Evolutionary conservation across 2,329 filamentous ascomycete species (phyloP).

Genomic region (Xylaria sp.): DNA sequence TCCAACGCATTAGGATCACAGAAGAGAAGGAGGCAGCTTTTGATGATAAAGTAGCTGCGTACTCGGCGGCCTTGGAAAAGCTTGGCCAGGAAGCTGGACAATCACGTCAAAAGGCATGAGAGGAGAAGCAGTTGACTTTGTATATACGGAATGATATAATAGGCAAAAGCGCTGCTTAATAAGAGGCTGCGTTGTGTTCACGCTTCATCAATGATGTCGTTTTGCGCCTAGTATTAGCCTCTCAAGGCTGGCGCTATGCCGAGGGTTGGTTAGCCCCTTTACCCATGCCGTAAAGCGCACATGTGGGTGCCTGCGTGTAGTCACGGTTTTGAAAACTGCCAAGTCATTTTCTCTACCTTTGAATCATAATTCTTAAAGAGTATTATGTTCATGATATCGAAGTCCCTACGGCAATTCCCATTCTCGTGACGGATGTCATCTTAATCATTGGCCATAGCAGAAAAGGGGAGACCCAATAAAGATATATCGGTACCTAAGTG

Average conservation of each 20-base stretch:
- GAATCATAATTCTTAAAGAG: not conserved
- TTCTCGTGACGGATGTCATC: not conserved
- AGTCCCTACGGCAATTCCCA: not conserved
- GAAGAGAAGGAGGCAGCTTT: slow-evolving; percentile 57
- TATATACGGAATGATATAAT: slow-evolving; percentile 6
- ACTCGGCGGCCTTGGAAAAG: slow-evolving; percentile 68
- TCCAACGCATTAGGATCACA: slow-evolving; percentile 60
- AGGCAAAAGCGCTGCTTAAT: not conserved
- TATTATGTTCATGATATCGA: not conserved
- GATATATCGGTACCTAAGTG: not conserved
- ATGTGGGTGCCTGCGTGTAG: no score
- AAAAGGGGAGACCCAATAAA: not conserved
- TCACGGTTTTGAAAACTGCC: not conserved
- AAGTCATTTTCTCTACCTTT: not conserved
- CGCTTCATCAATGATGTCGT: not conserved
- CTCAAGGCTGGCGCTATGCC: not conserved
- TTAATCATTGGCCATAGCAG: no score
- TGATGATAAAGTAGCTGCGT: slow-evolving; percentile 59
- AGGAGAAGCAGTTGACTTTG: slow-evolving; percentile 69
- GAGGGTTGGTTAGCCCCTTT: no score
- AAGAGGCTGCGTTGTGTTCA: not conserved
- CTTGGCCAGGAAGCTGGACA: slow-evolving; percentile 70
- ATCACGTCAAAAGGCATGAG: slow-evolving; percentile 21
- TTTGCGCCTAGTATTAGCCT: not conserved
- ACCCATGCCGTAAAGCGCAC: no score